Percentiles rank a stretch among this genome's conserved stretches.
Evolutionary conservation across 805 yeast genomes (phyloP).

Genomic region (Saturnispora gosingensis): DNA sequence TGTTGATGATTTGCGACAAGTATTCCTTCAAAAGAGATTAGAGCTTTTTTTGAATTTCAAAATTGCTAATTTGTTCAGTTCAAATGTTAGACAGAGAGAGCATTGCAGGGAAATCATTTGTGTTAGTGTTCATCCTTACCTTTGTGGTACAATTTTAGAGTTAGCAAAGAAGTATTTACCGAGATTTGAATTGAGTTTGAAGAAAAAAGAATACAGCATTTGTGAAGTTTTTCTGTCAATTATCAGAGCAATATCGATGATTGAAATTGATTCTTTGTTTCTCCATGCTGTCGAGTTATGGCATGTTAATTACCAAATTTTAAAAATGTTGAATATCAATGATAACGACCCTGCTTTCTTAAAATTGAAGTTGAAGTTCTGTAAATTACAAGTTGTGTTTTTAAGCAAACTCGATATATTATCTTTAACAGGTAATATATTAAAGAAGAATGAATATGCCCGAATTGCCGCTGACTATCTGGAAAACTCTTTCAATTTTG

Average conservation of each 20-base stretch:
- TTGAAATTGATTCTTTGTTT: constrained; percentile 21
- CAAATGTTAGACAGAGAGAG: constrained; percentile 41
- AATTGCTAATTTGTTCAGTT: constrained; percentile 19
- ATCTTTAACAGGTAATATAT: constrained; percentile 23
- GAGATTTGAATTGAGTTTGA: constrained; percentile 20
- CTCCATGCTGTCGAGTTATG: constrained; percentile 21
- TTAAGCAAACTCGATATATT: constrained; percentile 21
- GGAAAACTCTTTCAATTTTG: constrained; percentile 25
- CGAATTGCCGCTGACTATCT: constrained; percentile 27
- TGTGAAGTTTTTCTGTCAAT: constrained; percentile 25
- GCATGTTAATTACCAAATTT: constrained; percentile 19
- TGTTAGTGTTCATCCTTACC: constrained; percentile 37
- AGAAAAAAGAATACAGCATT: constrained; percentile 17
- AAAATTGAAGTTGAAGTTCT: constrained; percentile 24
- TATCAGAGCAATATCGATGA: constrained; percentile 21
- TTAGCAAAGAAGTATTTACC: constrained; percentile 16
- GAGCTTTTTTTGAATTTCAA: constrained; percentile 18
- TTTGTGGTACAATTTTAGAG: constrained; percentile 20
- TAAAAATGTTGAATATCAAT: constrained; percentile 18
- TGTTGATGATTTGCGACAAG: constrained; percentile 20
- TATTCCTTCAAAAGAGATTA: constrained; percentile 22
- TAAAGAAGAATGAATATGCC: constrained; percentile 26
- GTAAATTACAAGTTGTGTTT: constrained; percentile 24
- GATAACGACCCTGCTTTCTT: constrained; percentile 18
- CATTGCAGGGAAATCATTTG: constrained; percentile 61